phyloP scores from a whole-genome alignment of 1,139 yeast genomes.

The Debaryomycetaceae sp. region DNA sequence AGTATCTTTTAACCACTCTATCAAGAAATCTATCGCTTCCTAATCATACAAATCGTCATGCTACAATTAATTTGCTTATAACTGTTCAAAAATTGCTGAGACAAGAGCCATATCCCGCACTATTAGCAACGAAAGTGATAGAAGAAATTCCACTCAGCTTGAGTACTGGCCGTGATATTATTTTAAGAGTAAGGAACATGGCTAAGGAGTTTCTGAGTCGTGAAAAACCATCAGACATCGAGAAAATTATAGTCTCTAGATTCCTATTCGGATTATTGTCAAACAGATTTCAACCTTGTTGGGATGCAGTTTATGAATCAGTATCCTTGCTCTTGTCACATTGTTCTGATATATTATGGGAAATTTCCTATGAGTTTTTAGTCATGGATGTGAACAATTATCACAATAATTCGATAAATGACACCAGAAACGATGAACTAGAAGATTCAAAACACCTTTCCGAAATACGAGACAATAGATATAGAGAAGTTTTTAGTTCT shows the following conservation, averaged over 20 bases:
- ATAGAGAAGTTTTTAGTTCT: constrained; percentile 22
- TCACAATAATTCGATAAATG: background rate
- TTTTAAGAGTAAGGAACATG: constrained; percentile 64
- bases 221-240: constrained; percentile 27
- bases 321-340: constrained; percentile 47
- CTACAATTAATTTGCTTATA: constrained; percentile 40
- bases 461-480: constrained; percentile 27
- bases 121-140: constrained; percentile 48
- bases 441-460: background rate
- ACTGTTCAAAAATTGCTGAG: constrained; percentile 24
- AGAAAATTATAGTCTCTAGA: constrained; percentile 46
- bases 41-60: constrained; percentile 44
- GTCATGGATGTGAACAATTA: constrained; percentile 22
- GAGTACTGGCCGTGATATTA: constrained; percentile 72
- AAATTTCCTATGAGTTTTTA: constrained; percentile 41
- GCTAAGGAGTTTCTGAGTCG: constrained; percentile 46
- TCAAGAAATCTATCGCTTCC: constrained; percentile 41
- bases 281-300: constrained; percentile 77
- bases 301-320: constrained; percentile 71
- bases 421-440: background rate
- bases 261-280: constrained; percentile 73
- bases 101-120: constrained; percentile 27
- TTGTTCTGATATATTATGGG: constrained; percentile 56
- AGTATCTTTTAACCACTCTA: background rate
- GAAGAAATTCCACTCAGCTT: constrained; percentile 73